Conservation (phyloP, 371 early-diverging fungal genomes). For the Rhizopus delemar region DNA sequence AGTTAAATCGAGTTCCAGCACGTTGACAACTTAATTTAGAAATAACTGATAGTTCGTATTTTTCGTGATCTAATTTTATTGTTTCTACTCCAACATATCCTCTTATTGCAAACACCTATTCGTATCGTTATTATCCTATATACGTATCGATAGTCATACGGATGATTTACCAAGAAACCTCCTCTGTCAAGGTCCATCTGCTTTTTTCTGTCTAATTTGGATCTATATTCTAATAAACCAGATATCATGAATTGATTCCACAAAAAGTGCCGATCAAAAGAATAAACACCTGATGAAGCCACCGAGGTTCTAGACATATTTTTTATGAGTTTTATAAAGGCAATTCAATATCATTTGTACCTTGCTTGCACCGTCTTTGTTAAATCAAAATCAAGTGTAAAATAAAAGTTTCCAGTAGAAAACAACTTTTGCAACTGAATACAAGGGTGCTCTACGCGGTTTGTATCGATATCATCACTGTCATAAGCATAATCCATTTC, state of each 20-base stretch:
- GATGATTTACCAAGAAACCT: constrained; percentile 65
- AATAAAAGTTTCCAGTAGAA: constrained; percentile 74
- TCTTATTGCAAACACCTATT: constrained; percentile 63
- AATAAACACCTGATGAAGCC: constrained; percentile 47
- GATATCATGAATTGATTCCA: constrained; percentile 89
- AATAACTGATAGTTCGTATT: constrained; percentile 71
- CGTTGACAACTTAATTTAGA: constrained; percentile 92
- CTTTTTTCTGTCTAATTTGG: constrained; percentile 63
- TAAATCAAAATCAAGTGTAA: constrained; percentile 74
- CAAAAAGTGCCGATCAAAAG: constrained; percentile 74
- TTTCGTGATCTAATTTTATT: constrained; percentile 42
- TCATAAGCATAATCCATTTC: constrained; percentile 43
- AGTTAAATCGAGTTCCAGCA: constrained; percentile 94
- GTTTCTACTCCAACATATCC: constrained; percentile 66
- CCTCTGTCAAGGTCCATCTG: constrained; percentile 69
- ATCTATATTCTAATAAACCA: constrained; percentile 74
- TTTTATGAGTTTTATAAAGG: background rate
- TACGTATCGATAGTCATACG: background rate
- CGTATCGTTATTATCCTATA: background rate
- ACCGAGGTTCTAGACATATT: constrained; percentile 36
- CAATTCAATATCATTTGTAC: constrained; percentile 22
- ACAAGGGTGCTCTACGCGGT: constrained; percentile 59
- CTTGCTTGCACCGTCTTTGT: constrained; percentile 70
- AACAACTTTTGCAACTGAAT: constrained; percentile 65
- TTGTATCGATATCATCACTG: constrained; percentile 28